phyloP scores from a whole-genome alignment of 352 stramenopile genomes.

The Globisporangium camurandrum region DNA sequence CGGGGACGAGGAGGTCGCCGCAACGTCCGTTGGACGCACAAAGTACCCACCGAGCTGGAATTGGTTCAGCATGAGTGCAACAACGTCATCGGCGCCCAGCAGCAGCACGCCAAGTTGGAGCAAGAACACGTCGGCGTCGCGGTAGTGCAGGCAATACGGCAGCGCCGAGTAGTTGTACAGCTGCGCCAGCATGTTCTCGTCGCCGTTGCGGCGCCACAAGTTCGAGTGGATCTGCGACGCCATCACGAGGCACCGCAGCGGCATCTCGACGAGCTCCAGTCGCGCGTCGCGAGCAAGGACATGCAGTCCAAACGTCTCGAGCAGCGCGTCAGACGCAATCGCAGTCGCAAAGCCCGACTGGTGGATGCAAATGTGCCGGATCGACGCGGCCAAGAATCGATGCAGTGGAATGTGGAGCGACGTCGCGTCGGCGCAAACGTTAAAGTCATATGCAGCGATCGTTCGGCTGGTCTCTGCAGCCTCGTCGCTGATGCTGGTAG shows the following conservation, averaged over 20 bases:
- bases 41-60: constrained; percentile 77
- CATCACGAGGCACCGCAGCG: constrained; percentile 78
- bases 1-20: not conserved
- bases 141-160: constrained; percentile 83
- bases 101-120: constrained; percentile 66
- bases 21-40: constrained; percentile 8
- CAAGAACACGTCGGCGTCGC: constrained; percentile 74
- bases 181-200: constrained; percentile 87
- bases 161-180: constrained; percentile 87
- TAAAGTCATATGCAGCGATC: constrained; percentile 53
- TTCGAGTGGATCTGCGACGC: constrained; percentile 84
- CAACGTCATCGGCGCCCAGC: constrained; percentile 48
- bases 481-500: constrained; percentile 2
- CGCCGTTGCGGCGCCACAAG: constrained; percentile 78
- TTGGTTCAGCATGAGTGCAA: constrained; percentile 68
- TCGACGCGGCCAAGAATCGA: constrained; percentile 63
- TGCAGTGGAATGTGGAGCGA: constrained; percentile 81
- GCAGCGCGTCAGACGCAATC: constrained; percentile 37
- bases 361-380: constrained; percentile 63
- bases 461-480: constrained; percentile 7
- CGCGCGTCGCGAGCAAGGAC: constrained; percentile 30
- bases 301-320: constrained; percentile 55
- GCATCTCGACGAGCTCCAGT: constrained; percentile 69
- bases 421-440: constrained; percentile 44
- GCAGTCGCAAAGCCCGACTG: constrained; percentile 36